A percentile compares a stretch with the other conserved stretches of the same genome.
These are phyloP conservation scores for Fusarium anthophilum DNA, from an alignment of 2,329 filamentous ascomycete species.

Conservation along the genomic window DNA sequence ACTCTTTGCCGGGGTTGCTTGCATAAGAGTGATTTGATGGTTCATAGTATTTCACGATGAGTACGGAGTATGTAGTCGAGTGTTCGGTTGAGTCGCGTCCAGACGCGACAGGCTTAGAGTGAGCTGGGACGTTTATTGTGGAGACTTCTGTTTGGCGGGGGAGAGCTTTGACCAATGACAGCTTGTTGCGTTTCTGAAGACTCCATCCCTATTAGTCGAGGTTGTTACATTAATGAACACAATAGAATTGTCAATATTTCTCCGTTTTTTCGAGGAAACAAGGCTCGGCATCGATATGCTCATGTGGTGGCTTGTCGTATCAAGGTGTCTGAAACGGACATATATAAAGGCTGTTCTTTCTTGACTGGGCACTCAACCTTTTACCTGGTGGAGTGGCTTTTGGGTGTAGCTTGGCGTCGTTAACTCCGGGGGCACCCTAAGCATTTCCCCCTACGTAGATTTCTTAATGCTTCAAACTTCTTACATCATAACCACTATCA, in stretches of 20 bases:
- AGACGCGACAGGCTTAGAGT: conserved; percentile 26
- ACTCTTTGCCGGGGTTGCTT: not conserved
- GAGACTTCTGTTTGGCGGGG: conserved; percentile 20
- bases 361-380: not conserved
- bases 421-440: not conserved
- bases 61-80: not conserved
- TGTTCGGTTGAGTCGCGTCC: conserved; percentile 31
- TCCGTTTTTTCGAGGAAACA: not conserved
- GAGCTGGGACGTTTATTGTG: conserved; percentile 24
- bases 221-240: not conserved
- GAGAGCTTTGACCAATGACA: conserved; percentile 34
- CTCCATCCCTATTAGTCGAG: not conserved
- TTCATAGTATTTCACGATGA: not conserved
- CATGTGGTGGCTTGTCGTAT: not conserved
- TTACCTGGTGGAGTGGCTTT: conserved; percentile 20
- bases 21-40: not conserved
- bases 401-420: conserved; percentile 17
- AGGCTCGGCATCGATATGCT: not conserved
- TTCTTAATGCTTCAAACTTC: conserved; percentile 28
- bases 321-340: not conserved
- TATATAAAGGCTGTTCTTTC: not conserved
- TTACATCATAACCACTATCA: conserved; percentile 23
- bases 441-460: conserved; percentile 5
- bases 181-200: not conserved
- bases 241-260: not conserved